Percentiles rank a stretch among this genome's conserved stretches.
Conservation (phyloP, 1,139 yeast species). For the Sugiyamaella pinicola region DNA sequence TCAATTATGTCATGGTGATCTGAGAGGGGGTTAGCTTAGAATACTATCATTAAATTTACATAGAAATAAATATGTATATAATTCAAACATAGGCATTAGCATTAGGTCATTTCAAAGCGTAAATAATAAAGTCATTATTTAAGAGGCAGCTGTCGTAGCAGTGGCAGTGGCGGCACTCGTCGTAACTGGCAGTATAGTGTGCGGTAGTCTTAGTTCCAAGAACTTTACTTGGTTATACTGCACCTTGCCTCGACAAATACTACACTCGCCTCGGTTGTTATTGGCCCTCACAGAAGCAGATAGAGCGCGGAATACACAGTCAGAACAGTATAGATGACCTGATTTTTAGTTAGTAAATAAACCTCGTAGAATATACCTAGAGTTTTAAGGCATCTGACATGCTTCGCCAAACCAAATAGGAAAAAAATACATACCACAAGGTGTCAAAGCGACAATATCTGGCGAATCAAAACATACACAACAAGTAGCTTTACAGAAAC, state of each 20-base stretch:
- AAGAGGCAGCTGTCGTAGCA: background rate
- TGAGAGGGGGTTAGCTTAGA: background rate
- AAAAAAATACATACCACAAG: slow-evolving; percentile 36
- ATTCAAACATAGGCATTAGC: background rate
- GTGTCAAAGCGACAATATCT: slow-evolving; percentile 40
- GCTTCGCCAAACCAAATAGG: no score
- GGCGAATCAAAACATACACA: slow-evolving; percentile 44
- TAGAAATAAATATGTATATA: background rate
- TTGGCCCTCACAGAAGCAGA: slow-evolving; percentile 37
- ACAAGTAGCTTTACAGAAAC: slow-evolving; percentile 33
- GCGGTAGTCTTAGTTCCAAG: slow-evolving; percentile 31
- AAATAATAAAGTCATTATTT: no score
- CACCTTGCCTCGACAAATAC: slow-evolving; percentile 41
- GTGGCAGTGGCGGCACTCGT: background rate
- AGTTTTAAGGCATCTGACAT: no score
- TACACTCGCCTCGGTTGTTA: slow-evolving; percentile 38
- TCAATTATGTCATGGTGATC: background rate
- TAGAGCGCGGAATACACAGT: slow-evolving; percentile 43
- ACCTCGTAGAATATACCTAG: background rate
- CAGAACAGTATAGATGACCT: slow-evolving; percentile 41
- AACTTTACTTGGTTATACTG: slow-evolving; percentile 35
- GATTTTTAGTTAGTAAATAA: background rate
- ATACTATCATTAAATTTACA: background rate
- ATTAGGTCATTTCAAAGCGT: background rate
- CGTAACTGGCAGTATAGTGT: background rate